Evolutionary conservation across 1,284 basidiomycete genomes (phyloP).

Genomic region (Heliocybe sulcata): DNA sequence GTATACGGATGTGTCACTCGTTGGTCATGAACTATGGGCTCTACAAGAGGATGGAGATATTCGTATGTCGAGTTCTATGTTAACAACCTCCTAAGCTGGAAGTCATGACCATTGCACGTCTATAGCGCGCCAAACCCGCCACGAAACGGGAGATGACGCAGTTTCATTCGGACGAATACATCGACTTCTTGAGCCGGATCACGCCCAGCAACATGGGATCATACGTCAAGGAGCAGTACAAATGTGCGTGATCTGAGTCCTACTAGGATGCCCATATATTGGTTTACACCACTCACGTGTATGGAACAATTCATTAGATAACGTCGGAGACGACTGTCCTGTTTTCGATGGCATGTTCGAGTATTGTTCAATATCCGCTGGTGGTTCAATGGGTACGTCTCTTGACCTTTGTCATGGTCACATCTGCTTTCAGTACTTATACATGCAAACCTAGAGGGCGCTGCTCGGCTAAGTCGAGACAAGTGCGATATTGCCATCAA

Average conservation of each 20-base stretch:
- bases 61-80: slow-evolving; percentile 47
- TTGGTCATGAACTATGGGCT: slow-evolving; percentile 99
- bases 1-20: slow-evolving; percentile 99
- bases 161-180: slow-evolving; percentile 92
- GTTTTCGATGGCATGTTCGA: slow-evolving; percentile 98
- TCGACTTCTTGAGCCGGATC: slow-evolving; percentile 83
- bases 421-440: not conserved
- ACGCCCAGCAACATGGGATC: slow-evolving; percentile 83
- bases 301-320: slow-evolving; percentile 39
- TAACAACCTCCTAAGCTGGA: not conserved
- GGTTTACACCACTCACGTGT: not conserved
- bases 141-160: slow-evolving; percentile 98
- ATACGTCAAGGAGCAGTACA: slow-evolving; percentile 92
- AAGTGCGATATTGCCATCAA: slow-evolving; percentile 99
- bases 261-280: not conserved
- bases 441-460: slow-evolving; percentile 69
- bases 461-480: slow-evolving; percentile 89
- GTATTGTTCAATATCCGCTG: slow-evolving; percentile 97
- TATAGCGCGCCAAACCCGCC: slow-evolving; percentile 94
- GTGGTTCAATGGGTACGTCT: slow-evolving; percentile 91
- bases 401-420: not conserved
- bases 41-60: slow-evolving; percentile 97
- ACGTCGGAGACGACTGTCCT: slow-evolving; percentile 94
- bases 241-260: slow-evolving; percentile 53
- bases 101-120: slow-evolving; percentile 2